Percentiles rank a stretch among this genome's conserved stretches.
These are phyloP conservation scores for Coniosporium apollinis DNA, from an alignment of 495 filamentous ascomycete species.

Conservation along the genomic window DNA sequence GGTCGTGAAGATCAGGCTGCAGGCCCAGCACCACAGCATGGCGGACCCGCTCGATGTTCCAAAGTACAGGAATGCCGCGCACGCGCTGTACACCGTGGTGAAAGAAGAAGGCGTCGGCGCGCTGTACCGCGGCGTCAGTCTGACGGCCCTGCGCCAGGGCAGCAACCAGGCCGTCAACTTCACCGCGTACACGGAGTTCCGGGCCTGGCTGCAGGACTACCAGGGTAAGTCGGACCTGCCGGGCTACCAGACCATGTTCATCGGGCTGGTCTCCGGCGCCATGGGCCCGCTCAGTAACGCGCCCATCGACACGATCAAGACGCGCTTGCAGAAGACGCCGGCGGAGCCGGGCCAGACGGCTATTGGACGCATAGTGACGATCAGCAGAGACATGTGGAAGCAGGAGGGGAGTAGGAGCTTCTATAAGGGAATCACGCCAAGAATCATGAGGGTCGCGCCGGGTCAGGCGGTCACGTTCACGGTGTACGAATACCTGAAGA, in stretches of 20 bases:
- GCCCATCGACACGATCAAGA: slow-evolving; percentile 99
- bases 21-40: slow-evolving; percentile 92
- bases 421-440: slow-evolving; percentile 97
- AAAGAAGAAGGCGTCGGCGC: slow-evolving; percentile 77
- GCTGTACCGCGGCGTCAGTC: slow-evolving; percentile 79
- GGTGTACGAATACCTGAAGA: slow-evolving; percentile 85
- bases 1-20: slow-evolving; percentile 93
- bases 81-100: slow-evolving; percentile 84
- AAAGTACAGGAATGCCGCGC: slow-evolving; percentile 94
- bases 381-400: slow-evolving; percentile 89
- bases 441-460: slow-evolving; percentile 93
- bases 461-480: slow-evolving; percentile 98
- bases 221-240: slow-evolving; percentile 50
- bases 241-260: slow-evolving; percentile 74
- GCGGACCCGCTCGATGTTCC: slow-evolving; percentile 79
- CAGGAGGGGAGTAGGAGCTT: slow-evolving; percentile 86
- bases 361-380: slow-evolving; percentile 53
- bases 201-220: slow-evolving; percentile 51
- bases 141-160: slow-evolving; percentile 86
- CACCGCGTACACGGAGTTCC: slow-evolving; percentile 92
- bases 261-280: slow-evolving; percentile 81
- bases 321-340: slow-evolving; percentile 77
- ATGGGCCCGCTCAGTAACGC: slow-evolving; percentile 94
- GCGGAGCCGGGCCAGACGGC: slow-evolving; percentile 67
- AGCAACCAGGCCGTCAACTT: slow-evolving; percentile 98